Base-by-base conservation (phyloP, 768 basidiomycete genomes). In the Serpula lacrymans region DNA sequence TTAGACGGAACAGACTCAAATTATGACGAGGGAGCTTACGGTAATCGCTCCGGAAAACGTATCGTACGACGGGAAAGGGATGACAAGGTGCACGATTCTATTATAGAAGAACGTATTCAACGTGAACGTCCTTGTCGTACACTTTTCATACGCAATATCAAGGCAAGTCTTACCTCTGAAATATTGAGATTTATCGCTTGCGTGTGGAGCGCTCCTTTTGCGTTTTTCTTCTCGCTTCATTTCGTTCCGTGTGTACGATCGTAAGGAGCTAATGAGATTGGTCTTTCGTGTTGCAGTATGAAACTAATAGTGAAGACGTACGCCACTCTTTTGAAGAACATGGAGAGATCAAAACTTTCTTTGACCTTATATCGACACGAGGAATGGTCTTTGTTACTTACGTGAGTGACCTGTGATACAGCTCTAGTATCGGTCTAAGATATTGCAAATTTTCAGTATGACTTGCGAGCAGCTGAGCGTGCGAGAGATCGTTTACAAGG, bases 311-410 rank as follows among this genome's bases (percentile, higher is more conserved):
- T 58, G 81, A 83, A 4, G 84, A 86, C 57, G 83, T 99, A 6
- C 84, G 88, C 46, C 75, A 71, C 31, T 78, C 80, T 39, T 99
- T 98, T 64, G 90, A 91, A 67, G 84, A 87, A 44, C 88, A 91
- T 56, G 96, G 96, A 48, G 90, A 92, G 55, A 90, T 98, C 69
- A 93, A 92, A 67, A 93, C 89, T 1, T 97, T 94, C 62, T 98
- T 97, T 63, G 96, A 99, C 64, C 71, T 98, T 14, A 88, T 98
- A 47, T 77, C 81, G 35, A 94, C 88, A 9, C 77, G 96, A 45
- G 96, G 96, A n/a, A 96, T 99, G 89, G 87, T 97, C 11, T 99
- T 99, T 62, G 87, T 98, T 32, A 99, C 95, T 34, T 99, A 90
- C 61, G 96, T 98, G 68, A 78, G 95, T 79, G 35, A 32, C 26